Evolutionary conservation across 768 basidiomycete genomes (phyloP).

Genomic region (Collybiopsis luxurians): DNA sequence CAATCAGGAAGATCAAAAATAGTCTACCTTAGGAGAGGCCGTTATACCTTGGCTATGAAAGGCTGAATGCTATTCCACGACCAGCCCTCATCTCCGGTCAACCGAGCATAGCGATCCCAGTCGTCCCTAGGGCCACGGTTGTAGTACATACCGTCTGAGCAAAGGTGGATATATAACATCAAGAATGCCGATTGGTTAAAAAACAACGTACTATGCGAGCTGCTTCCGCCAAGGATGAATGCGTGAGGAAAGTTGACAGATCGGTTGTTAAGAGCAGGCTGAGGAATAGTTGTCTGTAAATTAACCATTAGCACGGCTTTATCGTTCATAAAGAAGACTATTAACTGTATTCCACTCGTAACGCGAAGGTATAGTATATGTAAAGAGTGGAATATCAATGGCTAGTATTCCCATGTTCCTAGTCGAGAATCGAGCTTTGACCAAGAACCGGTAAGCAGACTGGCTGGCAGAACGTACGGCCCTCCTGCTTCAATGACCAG

Average conservation of each 20-base stretch:
- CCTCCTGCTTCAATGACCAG: too few relatives aligned
- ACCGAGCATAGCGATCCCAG: slow-evolving; percentile 20
- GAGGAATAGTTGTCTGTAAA: not conserved
- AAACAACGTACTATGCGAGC: slow-evolving; percentile 13
- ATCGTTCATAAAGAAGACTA: too few relatives aligned
- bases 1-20: not conserved
- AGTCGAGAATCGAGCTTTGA: too few relatives aligned
- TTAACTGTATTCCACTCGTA: too few relatives aligned
- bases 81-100: slow-evolving; percentile 26
- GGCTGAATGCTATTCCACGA: slow-evolving; percentile 23
- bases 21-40: not conserved
- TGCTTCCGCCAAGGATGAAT: slow-evolving; percentile 19
- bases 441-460: too few relatives aligned
- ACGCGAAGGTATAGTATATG: too few relatives aligned
- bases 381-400: too few relatives aligned
- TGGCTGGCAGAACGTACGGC: too few relatives aligned
- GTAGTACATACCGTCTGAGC: slow-evolving; percentile 22
- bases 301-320: too few relatives aligned
- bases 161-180: not conserved
- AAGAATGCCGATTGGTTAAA: not conserved
- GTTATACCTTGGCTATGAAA: slow-evolving; percentile 20
- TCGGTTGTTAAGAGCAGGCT: slow-evolving; percentile 7
- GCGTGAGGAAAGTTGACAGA: slow-evolving; percentile 19
- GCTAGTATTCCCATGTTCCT: too few relatives aligned
- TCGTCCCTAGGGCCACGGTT: slow-evolving; percentile 24